Evolutionary conservation across 106 monocot genomes (phyloP), one percentile per base, ranked within the genome.

Genomic region (Acorus calamus): DNA sequence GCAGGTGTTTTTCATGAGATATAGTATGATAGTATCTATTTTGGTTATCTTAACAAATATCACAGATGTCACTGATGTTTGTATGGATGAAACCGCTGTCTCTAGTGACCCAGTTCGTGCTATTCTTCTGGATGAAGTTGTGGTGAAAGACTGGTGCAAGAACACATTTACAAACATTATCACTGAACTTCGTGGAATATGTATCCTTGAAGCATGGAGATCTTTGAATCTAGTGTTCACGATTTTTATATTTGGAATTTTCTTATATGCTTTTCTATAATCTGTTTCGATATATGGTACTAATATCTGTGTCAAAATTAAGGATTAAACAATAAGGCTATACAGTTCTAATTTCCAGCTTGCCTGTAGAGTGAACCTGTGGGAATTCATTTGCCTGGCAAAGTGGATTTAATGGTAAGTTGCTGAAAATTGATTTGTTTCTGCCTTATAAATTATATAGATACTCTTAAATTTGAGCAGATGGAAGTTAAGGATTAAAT

Each of bases 91-190:
- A 68, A 82, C 47, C 85, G 94, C 94, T 63, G 90, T 90, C 6
- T 94, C 94, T 47, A 94, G 94, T 71, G 94, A 94, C 63, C 94
- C 94, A 48, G 75, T 96, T 66, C 75, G 87, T 61, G 77, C 94
- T 50, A 90, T 96, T 76, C 84, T 96, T 75, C 71, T 96, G 78
- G 94, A 96, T 70, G 94, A 96, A 84, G 94, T 96, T 7, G 94
- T 96, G 55, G 84, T 96, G 63, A 87, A 90, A 53, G 87, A 96
- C 59, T 96, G 94, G 94, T 90, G 94, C 84, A 84, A 80, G 69
- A 70, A 69, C 62, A 80, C 74, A 53, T 80, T 84, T 56, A 73
- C 53, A 50, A 68, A 46, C 47, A 67, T 85, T 13, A 52, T 90
- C 57, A 50, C 47, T 57, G 64, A 80, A 62, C 81, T 96, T 51